These are phyloP conservation scores for Daedaleopsis sinensis DNA, from an alignment of 768 basidiomycete genomes.

Conservation along the genomic window DNA sequence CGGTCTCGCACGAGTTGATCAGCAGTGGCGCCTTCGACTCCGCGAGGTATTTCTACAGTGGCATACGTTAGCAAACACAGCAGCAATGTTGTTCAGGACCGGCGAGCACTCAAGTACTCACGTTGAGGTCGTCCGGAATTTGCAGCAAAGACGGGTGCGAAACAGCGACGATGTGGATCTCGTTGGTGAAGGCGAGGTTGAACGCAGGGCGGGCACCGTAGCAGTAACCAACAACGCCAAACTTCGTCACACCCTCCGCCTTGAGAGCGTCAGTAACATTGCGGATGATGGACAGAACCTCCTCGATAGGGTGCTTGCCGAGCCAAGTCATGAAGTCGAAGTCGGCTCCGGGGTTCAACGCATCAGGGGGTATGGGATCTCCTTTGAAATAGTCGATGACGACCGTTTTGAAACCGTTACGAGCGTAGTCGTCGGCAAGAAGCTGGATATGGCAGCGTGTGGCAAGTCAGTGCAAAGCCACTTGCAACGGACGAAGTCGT, in stretches of 20 bases:
- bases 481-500: constrained; percentile 2
- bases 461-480: background rate
- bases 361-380: constrained; percentile 35
- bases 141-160: constrained; percentile 68
- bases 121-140: constrained; percentile 64
- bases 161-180: constrained; percentile 50
- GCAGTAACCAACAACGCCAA: constrained; percentile 72
- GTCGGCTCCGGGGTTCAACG: constrained; percentile 9
- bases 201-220: constrained; percentile 66
- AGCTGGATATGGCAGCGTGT: constrained; percentile 31
- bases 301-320: constrained; percentile 33
- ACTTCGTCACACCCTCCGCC: constrained; percentile 55
- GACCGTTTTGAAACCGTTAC: constrained; percentile 43
- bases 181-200: constrained; percentile 61
- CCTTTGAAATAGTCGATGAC: constrained; percentile 41
- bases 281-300: constrained; percentile 45
- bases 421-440: constrained; percentile 47
- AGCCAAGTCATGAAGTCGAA: constrained; percentile 40
- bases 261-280: constrained; percentile 61
- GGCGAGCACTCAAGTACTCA: constrained; percentile 24
- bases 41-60: constrained; percentile 44
- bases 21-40: constrained; percentile 58
- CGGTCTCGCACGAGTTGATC: constrained; percentile 65
- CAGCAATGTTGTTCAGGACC: background rate
- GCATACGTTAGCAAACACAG: background rate